A percentile compares a stretch with the other conserved stretches of the same genome.
Conservation (phyloP, 768 basidiomycete genomes). For the Neoboletus subvelutipes region DNA sequence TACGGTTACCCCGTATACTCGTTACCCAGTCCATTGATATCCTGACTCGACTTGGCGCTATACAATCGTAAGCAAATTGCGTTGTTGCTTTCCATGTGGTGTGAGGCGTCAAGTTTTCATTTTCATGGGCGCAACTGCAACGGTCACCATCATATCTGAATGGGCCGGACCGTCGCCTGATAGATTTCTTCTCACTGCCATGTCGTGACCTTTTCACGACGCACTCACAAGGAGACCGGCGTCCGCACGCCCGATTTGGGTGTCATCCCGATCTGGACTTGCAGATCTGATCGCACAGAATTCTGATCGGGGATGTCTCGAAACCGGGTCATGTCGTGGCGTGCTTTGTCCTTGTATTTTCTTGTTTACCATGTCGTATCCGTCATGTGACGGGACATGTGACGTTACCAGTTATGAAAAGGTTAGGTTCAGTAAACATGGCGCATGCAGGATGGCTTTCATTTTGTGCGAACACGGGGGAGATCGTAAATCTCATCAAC, state of each 20-base stretch:
- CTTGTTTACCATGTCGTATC: conserved; percentile 12
- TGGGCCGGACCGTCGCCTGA: conserved; percentile 10
- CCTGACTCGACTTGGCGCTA: conserved; percentile 27
- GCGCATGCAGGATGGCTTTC: conserved; percentile 15
- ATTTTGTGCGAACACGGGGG: conserved; percentile 12
- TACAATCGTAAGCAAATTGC: conserved; percentile 12
- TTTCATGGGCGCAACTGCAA: conserved; percentile 22
- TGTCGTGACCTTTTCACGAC: conserved; percentile 2
- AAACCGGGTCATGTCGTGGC: conserved; percentile 15
- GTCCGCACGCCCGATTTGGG: conserved; percentile 21
- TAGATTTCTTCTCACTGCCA: conserved; percentile 13
- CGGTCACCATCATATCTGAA: conserved; percentile 9
- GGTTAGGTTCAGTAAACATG: conserved; percentile 25
- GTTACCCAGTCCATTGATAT: conserved; percentile 37
- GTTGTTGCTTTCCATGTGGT: conserved; percentile 10
- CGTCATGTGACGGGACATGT: conserved; percentile 21
- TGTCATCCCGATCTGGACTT: conserved; percentile 16
- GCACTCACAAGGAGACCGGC: conserved; percentile 16
- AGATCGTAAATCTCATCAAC: conserved; percentile 3
- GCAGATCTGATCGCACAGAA: conserved; percentile 35
- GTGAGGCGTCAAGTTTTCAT: conserved; percentile 27
- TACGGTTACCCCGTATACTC: conserved; percentile 40
- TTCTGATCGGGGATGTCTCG: conserved; percentile 34
- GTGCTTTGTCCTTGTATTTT: conserved; percentile 20
- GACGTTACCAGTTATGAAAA: conserved; percentile 24